Evolutionary conservation across 2,329 filamentous ascomycete species (phyloP), one percentile per base, ranked within the genome.

Genomic region (Cryphonectria carpinicola): DNA sequence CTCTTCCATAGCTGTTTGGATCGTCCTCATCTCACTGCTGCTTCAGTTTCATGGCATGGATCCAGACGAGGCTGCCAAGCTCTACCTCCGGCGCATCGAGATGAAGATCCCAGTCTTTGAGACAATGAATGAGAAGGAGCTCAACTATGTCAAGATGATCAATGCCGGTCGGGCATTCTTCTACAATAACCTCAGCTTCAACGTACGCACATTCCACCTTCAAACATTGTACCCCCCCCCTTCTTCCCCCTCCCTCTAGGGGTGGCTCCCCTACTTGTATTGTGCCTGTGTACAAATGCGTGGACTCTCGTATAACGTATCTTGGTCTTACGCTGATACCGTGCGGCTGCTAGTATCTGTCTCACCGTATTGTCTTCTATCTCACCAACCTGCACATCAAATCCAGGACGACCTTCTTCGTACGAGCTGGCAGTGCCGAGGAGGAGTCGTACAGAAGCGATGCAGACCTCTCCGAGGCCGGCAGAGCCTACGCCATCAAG

Each of bases 111-210:
- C 96, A 28, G 91, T 95, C 71, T 99, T 97, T 76, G 95, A 99
- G 82, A 97, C 94, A 1, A 98, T 99, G 94, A 88, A 95, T 76
- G 96, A 99, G 80, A 87, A 88, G 41, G 95, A 98, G 75, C 87
- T 99, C 73, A 97, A 98, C 80, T 99, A 95, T 82, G 95, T 99
- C 83, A 98, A 97, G 84, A 98, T 99, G 95, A 97, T 98, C 79
- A 99, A 99, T 76, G 96, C 96, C 10, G 96, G 96, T 61, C 90
- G 95, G 78, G 90, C 94, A 75, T 92, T 99, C 78, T 92, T 95
- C 76, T 95, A 98, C 81, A 99, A 99, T 83, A 98, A 98, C 75
- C 93, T 96, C 79, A 95, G 92, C 78, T 98, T 99, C 80, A 95
- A 95, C 76, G 70, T 71, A 28, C 35, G 70, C 63, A 39, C 25